Evolutionary conservation across 2,329 filamentous ascomycete species (phyloP), one percentile per base, ranked within the genome.

Genomic region (Nemania abortiva): DNA sequence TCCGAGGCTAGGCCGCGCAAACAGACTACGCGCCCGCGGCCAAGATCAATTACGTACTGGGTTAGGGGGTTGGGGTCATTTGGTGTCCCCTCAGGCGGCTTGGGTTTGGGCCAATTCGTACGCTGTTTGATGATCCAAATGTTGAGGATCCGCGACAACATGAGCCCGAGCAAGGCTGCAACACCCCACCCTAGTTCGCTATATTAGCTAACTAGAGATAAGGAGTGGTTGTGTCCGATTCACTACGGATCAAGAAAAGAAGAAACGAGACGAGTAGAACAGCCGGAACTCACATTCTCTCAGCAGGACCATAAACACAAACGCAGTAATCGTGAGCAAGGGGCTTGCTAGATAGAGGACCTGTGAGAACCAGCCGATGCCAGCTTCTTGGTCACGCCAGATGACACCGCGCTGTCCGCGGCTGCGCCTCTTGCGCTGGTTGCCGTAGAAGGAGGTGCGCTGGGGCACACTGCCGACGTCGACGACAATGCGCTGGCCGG

Each of bases 401-500:
- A 79, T 77, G 13, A 72, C 75, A 2, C 73, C 74, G 22, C 76
- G 74, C 63, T 74, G 70, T 37, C 75, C 69, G 55, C 22, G 56
- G 27, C 77, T 69, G 42, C 73, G 65, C 63, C 53, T 58, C 64
- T 66, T 74, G 76, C 39, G 59, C 20, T 68, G 81, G 70, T 24
- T 76, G 74, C 66, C 73, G 74, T 68, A 66, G 34, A 74, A 70
- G 55, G 74, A 75, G 22, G 54, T 72, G 18, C 74, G 74, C 24
- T 85, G 82, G 59, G 87, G 86, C 42, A 88, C 80, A 77, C 85
- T 84, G 2, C 88, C 86, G 24, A 90, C 83, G 74, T 89, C 84
- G 34, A 91, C 78, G 10, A 87, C 87, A 39, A 90, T 82, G 22
- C 87, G 81, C 66, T 85, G 84, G 18, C 88, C 88, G 3, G 87